Percentiles rank a stretch among this genome's conserved stretches.
Conservation (phyloP, 495 filamentous ascomycete species). For the Aspergillus coremiiformis region DNA sequence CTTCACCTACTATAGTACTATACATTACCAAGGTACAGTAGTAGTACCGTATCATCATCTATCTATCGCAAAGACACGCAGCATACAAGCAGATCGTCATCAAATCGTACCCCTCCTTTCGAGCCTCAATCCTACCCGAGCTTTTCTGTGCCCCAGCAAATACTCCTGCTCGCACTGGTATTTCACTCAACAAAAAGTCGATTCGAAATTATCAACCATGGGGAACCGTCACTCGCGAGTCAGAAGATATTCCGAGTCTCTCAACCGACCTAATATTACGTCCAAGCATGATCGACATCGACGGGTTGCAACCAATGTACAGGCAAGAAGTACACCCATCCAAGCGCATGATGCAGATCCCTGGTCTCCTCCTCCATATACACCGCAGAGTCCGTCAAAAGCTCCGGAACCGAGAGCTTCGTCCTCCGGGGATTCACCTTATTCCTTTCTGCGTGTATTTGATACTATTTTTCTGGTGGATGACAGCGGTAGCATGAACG, state of each 20-base stretch:
- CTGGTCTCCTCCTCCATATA: slow-evolving; percentile 35
- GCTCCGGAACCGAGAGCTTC: background rate
- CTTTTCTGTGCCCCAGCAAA: background rate
- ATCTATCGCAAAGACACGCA: too few species aligned
- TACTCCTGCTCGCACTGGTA: background rate
- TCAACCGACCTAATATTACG: background rate
- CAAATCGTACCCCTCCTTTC: too few species aligned
- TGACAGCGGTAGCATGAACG: slow-evolving; percentile 85
- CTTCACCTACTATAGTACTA: too few species aligned
- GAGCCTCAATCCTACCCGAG: background rate
- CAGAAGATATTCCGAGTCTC: background rate
- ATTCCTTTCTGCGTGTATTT: slow-evolving; percentile 77
- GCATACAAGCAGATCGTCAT: too few species aligned
- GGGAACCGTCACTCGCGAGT: background rate
- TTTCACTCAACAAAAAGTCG: too few species aligned
- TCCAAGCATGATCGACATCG: background rate
- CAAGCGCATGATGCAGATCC: background rate
- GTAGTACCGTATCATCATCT: too few species aligned
- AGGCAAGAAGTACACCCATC: background rate
- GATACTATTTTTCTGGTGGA: slow-evolving; percentile 94
- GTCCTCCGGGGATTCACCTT: slow-evolving; percentile 38
- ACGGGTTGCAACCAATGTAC: background rate
- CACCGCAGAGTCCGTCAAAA: slow-evolving; percentile 3
- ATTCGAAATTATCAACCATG: background rate
- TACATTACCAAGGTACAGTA: too few species aligned